Evolutionary conservation across 2,329 filamentous ascomycete species (phyloP).

Genomic region (Diaporthe batatas): DNA sequence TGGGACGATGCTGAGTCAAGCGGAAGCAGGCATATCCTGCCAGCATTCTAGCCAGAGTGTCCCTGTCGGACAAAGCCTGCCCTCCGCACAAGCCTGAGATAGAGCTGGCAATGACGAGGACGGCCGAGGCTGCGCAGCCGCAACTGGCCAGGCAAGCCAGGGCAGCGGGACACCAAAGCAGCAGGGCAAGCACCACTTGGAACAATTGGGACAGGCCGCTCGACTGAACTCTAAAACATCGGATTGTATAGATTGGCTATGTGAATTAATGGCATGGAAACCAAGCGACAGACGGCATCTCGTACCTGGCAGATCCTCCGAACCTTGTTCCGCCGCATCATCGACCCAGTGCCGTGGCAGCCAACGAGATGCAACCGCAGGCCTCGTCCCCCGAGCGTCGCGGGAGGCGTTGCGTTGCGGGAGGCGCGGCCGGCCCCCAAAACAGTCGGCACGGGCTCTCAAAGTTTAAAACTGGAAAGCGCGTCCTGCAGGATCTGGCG

Average conservation of each 20-base stretch:
- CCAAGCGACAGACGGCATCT: conserved; percentile 14
- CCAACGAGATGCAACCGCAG: conserved; percentile 34
- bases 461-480: conserved; percentile 1
- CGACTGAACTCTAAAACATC: conserved; percentile 30
- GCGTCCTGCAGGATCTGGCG: conserved; percentile 15
- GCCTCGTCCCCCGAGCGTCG: too few relatives aligned
- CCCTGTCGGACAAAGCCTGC: conserved; percentile 18
- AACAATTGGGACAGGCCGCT: background rate
- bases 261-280: conserved; percentile 26
- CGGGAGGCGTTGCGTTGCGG: too few relatives aligned
- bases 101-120: conserved; percentile 12
- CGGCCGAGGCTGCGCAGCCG: background rate
- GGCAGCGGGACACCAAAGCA: background rate
- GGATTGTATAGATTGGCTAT: conserved; percentile 19
- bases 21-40: background rate
- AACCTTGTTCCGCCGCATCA: conserved; percentile 29
- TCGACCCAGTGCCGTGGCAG: conserved; percentile 11
- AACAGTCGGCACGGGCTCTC: conserved; percentile 5
- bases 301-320: conserved; percentile 34
- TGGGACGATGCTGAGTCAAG: conserved; percentile 21
- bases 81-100: conserved; percentile 27
- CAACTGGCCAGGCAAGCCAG: conserved; percentile 1
- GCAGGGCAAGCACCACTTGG: background rate
- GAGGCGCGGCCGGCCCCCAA: conserved; percentile 25
- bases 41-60: background rate